Conservation (phyloP, 306 rosid species). For the Sophora flavescens region DNA sequence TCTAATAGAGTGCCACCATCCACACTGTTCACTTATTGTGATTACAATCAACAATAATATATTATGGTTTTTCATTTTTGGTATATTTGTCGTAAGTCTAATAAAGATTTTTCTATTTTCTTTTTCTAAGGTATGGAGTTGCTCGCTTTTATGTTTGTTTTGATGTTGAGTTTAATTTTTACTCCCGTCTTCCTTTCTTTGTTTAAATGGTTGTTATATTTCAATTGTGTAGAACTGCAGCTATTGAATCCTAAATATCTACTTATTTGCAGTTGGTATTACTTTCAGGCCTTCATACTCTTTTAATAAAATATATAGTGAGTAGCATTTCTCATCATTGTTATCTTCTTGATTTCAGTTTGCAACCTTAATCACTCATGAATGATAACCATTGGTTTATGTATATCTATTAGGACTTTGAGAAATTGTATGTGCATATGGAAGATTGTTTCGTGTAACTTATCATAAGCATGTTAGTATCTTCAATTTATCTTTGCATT, state of each 20-base stretch:
- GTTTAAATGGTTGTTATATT: not conserved
- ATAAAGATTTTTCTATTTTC: not conserved
- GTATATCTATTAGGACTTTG: conserved; percentile 7
- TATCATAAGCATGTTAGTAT: conserved; percentile 13
- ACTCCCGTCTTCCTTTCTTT: conserved; percentile 9
- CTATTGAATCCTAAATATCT: conserved; percentile 11
- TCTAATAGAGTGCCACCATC: no score
- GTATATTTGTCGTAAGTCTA: conserved; percentile 10
- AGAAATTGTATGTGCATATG: not conserved
- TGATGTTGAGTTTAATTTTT: not conserved
- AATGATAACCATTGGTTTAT: conserved; percentile 9
- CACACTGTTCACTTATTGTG: no score
- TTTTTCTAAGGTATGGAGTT: not conserved
- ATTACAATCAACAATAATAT: no score
- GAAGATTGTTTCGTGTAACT: conserved; percentile 22
- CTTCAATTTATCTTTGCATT: conserved; percentile 9
- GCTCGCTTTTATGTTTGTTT: conserved; percentile 5
- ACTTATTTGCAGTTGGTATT: conserved; percentile 33
- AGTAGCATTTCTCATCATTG: conserved; percentile 4
- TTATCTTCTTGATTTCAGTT: not conserved
- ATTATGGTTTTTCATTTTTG: not conserved
- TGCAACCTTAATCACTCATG: conserved; percentile 19
- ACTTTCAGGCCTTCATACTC: not conserved
- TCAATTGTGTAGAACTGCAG: not conserved
- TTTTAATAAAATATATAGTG: not conserved